These are phyloP conservation scores for Theobroma grandiflorum DNA, from an alignment of 441 rosid species.

Conservation along the genomic window DNA sequence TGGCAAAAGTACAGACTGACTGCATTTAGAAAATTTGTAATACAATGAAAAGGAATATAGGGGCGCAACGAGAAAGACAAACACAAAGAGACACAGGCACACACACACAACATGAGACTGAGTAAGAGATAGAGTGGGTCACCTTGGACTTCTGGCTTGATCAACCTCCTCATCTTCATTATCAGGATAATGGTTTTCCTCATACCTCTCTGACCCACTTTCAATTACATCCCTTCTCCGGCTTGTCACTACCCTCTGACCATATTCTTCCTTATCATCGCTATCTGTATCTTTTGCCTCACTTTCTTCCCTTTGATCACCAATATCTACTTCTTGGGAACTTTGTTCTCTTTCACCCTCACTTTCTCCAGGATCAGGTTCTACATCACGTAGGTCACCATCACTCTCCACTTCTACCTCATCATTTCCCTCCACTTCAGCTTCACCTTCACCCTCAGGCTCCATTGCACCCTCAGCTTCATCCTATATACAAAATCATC, in stretches of 20 bases:
- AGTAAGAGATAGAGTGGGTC: constrained; percentile 13
- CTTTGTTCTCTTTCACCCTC: constrained; percentile 94
- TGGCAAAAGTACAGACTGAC: not conserved
- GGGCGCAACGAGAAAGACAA: not conserved
- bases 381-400: constrained; percentile 65
- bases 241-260: constrained; percentile 63
- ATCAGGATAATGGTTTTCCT: constrained; percentile 69
- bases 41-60: not conserved
- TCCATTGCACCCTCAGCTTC: constrained; percentile 79
- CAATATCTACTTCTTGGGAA: constrained; percentile 79
- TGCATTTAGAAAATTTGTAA: not conserved
- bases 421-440: constrained; percentile 61
- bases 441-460: constrained; percentile 66
- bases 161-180: constrained; percentile 94
- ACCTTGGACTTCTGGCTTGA: constrained; percentile 81
- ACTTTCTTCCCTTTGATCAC: constrained; percentile 73
- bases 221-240: constrained; percentile 71
- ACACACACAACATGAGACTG: constrained; percentile 3
- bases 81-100: not conserved
- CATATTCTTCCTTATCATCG: constrained; percentile 75
- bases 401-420: constrained; percentile 81
- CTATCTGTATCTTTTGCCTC: constrained; percentile 75
- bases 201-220: constrained; percentile 93
- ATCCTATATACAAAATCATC: constrained; percentile 47
- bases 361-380: constrained; percentile 89